These are phyloP conservation scores for Chlamydomonas urium DNA, from an alignment of 139 green algal genomes.

Conservation along the genomic window DNA sequence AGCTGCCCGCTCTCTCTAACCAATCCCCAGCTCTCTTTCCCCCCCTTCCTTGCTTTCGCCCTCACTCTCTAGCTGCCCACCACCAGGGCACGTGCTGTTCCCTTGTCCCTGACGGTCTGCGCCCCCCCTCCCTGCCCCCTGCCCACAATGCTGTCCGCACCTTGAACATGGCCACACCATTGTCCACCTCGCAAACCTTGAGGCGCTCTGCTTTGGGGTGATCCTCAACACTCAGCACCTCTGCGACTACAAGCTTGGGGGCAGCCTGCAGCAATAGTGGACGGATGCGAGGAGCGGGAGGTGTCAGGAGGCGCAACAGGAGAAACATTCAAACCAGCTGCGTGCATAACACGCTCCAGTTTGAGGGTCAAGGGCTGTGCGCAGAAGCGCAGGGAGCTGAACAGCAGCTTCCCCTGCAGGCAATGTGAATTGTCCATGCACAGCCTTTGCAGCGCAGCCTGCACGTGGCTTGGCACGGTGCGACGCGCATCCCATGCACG, in stretches of 20 bases:
- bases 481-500: background rate
- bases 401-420: too few relatives aligned
- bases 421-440: background rate
- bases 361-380: too few relatives aligned
- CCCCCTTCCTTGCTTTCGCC: too few relatives aligned
- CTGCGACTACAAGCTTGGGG: conserved; percentile 28
- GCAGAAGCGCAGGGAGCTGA: too few relatives aligned
- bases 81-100: too few relatives aligned
- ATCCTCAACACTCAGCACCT: conserved; percentile 37
- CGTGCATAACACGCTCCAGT: background rate
- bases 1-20: too few relatives aligned
- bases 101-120: too few relatives aligned
- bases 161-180: background rate
- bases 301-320: background rate
- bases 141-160: too few relatives aligned
- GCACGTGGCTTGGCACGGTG: background rate
- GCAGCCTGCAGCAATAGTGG: background rate
- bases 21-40: too few relatives aligned
- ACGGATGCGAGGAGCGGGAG: background rate
- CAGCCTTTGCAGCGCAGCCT: background rate
- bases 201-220: conserved; percentile 69
- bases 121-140: too few relatives aligned
- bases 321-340: background rate
- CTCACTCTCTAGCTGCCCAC: too few relatives aligned
- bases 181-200: conserved; percentile 48